Base-by-base conservation (phyloP, 208 protist species). In the Kentomonas sorsogonicus region DNA sequence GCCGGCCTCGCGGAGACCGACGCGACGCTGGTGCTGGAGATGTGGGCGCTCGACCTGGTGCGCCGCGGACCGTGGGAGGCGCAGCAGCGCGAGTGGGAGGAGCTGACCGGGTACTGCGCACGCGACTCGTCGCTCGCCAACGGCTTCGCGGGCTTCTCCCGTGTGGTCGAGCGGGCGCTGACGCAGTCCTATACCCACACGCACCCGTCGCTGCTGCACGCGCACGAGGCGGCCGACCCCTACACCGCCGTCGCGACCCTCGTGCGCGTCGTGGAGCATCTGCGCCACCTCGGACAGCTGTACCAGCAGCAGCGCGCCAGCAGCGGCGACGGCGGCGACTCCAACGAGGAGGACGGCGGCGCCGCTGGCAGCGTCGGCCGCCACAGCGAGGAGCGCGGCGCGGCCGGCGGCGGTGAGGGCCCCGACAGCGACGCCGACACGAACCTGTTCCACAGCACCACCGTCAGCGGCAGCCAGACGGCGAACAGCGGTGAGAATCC, bases 191-290 rank as follows among this genome's bases (percentile, higher is more conserved):
- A 83, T 65, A 54, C 38, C 52, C 52, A 65, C 34, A 77, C 78
- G 5, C 63, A 73, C 5, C 63, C 77, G 3, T 63, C 59, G 52
- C 69, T 94, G 29, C 75, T 78, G 20, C 62, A 41, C 3, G 72
- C 78, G 1, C 73, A 88, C 45, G 63, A 67, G 18, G 38, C 51
- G 23, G 53, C 61, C 2, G 79, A 94, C 51, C 60, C 72, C 23
- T 91, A 91, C 83, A 78, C 74, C 20, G 75, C 81, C 11, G 66
- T 86, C 55, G 69, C 74, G 16, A 77, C 87, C 13, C 77, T 90
- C 20, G 67, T 94, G 38, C 66, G 81, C 34, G 77, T 83, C 43
- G 77, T 74, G 31, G 53, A 61, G 23, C 18, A 76, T 33, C 66
- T 76, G 46, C 66, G 66, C 9, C n/a, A n/a, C n/a, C n/a, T n/a